phyloP scores from a whole-genome alignment of 495 filamentous ascomycete genomes.

The Xylona heveae region DNA sequence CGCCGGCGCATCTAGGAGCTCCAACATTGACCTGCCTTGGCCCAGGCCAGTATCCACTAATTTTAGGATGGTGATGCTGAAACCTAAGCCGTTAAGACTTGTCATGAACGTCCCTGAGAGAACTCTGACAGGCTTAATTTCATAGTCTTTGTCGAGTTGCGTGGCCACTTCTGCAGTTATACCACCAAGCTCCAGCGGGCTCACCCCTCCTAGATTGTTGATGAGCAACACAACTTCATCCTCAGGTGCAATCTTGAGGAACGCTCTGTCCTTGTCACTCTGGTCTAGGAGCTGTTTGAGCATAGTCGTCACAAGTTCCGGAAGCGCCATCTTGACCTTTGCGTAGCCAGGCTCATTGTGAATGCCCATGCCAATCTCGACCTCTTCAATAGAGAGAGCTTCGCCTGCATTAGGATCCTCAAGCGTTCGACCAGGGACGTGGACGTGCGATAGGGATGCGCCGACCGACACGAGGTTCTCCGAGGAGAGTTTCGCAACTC shows the following conservation, averaged over 20 bases:
- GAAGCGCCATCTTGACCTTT: slow-evolving; percentile 38
- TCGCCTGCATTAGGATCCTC: slow-evolving; percentile 19
- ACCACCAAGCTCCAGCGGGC: slow-evolving; percentile 69
- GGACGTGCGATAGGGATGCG: slow-evolving; percentile 69
- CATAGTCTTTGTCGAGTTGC: slow-evolving; percentile 47
- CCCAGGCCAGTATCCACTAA: slow-evolving; percentile 63
- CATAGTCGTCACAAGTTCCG: slow-evolving; percentile 56
- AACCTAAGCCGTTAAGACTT: slow-evolving; percentile 79
- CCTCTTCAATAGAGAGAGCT: slow-evolving; percentile 40
- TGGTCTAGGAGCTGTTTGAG: slow-evolving; percentile 59
- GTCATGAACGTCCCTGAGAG: slow-evolving; percentile 57
- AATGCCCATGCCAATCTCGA: slow-evolving; percentile 96
- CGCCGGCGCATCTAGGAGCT: slow-evolving; percentile 67
- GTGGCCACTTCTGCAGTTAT: slow-evolving; percentile 73
- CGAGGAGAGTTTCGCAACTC: slow-evolving; percentile 48
- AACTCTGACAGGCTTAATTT: slow-evolving; percentile 49
- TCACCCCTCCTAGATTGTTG: slow-evolving; percentile 90
- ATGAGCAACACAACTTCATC: slow-evolving; percentile 54
- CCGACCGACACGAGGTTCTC: slow-evolving; percentile 73
- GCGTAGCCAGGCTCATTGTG: slow-evolving; percentile 87
- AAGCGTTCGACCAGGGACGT: slow-evolving; percentile 58
- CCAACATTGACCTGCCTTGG: slow-evolving; percentile 53
- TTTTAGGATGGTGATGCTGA: slow-evolving; percentile 72
- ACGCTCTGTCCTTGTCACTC: slow-evolving; percentile 62
- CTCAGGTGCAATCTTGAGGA: slow-evolving; percentile 39